Conservation (phyloP, 2,329 filamentous ascomycete species). For the Neonectria punicea region DNA sequence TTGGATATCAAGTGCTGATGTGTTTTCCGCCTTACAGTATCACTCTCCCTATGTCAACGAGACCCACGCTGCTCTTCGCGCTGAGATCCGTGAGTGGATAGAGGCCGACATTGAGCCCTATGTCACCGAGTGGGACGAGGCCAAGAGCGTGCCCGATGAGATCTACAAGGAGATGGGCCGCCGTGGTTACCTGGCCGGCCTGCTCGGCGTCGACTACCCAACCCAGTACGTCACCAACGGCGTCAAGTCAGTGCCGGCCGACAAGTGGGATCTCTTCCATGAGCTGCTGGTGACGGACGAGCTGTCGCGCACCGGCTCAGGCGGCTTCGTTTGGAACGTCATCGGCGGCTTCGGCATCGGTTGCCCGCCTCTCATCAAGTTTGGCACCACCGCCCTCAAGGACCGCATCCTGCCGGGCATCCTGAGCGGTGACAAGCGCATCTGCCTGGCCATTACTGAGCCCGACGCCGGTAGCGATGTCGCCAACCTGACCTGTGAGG, state of each 20-base stretch:
- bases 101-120: constrained; percentile 89
- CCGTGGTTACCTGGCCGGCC: constrained; percentile 90
- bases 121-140: constrained; percentile 97
- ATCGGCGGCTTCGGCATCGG: constrained; percentile 98
- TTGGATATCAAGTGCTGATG: constrained; percentile 17
- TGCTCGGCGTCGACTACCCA: constrained; percentile 87
- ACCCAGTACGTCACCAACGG: constrained; percentile 75
- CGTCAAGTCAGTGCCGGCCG: constrained; percentile 81
- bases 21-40: constrained; percentile 69
- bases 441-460: constrained; percentile 97
- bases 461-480: constrained; percentile 96
- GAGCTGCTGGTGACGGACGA: constrained; percentile 97
- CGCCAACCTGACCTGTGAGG: constrained; percentile 94
- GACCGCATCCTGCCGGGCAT: constrained; percentile 91
- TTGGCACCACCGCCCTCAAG: constrained; percentile 85
- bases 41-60: constrained; percentile 98
- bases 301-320: constrained; percentile 86
- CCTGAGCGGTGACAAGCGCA: constrained; percentile 91
- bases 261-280: constrained; percentile 99
- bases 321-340: constrained; percentile 96
- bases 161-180: constrained; percentile 98
- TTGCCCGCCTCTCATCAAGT: constrained; percentile 90
- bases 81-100: constrained; percentile 92
- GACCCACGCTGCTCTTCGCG: constrained; percentile 88
- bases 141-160: constrained; percentile 84